Evolutionary conservation across 306 rosid genomes (phyloP), one percentile per base, ranked within the genome.

Genomic region (Echinosophora koreensis): DNA sequence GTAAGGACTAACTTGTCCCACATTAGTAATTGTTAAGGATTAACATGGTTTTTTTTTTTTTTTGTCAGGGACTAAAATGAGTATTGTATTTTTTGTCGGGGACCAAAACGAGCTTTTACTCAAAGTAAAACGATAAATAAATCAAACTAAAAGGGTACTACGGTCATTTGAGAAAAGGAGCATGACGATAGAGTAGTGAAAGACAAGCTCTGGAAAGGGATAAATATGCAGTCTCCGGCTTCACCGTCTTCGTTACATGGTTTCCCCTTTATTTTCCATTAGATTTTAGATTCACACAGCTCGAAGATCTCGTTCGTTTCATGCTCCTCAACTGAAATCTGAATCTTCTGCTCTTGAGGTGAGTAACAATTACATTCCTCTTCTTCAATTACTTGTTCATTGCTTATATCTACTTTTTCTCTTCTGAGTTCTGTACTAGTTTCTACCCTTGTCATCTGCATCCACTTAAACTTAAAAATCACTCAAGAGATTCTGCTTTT

Each of bases 291-390:
- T 82, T 81, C 74, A n/a, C 72, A 10, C 35, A 39, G 18, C 82
- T 77, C 46, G 8, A 74, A 57, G 76, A 67, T 78, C 82, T 74
- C 67, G 18, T 62, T 38, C 67, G 18, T 62, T 38, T 61, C 52
- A 60, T 58, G 62, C 74, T 18, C 54, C 50, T 52, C 27, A 62
- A 50, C 54, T 70, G 55, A 35, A 59, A 46, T 30, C 32, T 30
- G 32, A 2, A 30, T 30, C 32, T 30, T 30, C 32, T 30, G 32
- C 3, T 61, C 77, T 50, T 50, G 18, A 82, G 90, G 93, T 89
- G 56, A 77, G 89, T 84, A 9, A 34, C 69, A 58, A 82, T 80
- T 80, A 44, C 28, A 35, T 10, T 8, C 11, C 57, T 8, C 13
- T 51, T 0, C 54, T 55, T 35, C 0, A n/a, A 46, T 69, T 54